Evolutionary conservation across 23 red algal species (phyloP).

Genomic region (Gracilaria gracilis): DNA sequence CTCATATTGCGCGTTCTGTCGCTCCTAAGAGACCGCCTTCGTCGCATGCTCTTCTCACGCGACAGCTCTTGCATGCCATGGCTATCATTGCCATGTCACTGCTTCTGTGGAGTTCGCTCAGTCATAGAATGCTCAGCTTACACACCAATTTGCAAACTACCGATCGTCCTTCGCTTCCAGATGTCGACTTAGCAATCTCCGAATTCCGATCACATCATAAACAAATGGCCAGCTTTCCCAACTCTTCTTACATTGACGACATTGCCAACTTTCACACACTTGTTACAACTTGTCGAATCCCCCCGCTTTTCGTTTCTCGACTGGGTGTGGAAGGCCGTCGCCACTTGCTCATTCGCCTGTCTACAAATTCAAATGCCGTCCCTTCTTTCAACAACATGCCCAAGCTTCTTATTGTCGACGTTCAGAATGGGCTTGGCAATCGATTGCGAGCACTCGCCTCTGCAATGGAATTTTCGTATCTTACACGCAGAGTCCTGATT

Average conservation of each 20-base stretch:
- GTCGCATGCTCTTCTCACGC: not conserved
- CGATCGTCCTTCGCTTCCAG: not conserved
- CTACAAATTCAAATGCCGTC: slow-evolving; percentile 4
- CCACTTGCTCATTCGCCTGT: slow-evolving; percentile 33
- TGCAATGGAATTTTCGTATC: slow-evolving; percentile 56
- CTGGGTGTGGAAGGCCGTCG: slow-evolving; percentile 28
- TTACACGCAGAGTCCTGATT: slow-evolving; percentile 42
- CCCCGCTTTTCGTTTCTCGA: slow-evolving; percentile 41
- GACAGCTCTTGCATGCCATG: slow-evolving; percentile 9
- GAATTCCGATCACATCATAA: not conserved
- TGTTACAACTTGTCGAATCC: slow-evolving; percentile 25
- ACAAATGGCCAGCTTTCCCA: slow-evolving; percentile 14
- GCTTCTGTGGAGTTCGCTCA: slow-evolving; percentile 12
- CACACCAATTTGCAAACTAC: slow-evolving; percentile 3
- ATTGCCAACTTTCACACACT: slow-evolving; percentile 13
- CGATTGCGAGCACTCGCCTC: slow-evolving; percentile 64
- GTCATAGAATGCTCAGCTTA: slow-evolving; percentile 11
- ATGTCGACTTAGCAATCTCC: slow-evolving; percentile 10
- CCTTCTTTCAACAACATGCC: slow-evolving; percentile 43
- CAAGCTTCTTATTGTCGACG: slow-evolving; percentile 59
- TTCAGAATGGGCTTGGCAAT: slow-evolving; percentile 75
- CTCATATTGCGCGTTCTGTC: slow-evolving; percentile 8
- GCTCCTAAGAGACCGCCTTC: not conserved
- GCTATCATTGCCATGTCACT: slow-evolving; percentile 1
- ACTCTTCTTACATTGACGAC: slow-evolving; percentile 19